Evolutionary conservation across 139 green algal genomes (phyloP), one percentile per base, ranked within the genome.

Genomic region (Chloropicon primus): DNA sequence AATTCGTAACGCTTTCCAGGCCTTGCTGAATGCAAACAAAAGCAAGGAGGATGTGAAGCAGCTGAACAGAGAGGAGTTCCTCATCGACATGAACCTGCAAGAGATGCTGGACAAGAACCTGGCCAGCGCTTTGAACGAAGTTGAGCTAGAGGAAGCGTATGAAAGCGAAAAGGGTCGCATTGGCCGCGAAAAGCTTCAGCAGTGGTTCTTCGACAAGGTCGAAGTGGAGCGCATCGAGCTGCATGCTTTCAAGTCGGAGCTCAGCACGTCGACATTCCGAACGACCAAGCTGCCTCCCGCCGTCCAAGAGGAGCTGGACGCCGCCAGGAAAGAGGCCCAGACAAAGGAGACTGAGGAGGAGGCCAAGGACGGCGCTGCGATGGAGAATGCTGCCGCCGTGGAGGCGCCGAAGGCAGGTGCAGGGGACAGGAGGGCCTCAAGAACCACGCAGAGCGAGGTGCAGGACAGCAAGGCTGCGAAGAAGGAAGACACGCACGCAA

Each of bases 191-290:
- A 93, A 93, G 82, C 78, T 94, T 21, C 79, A 85, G 23, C n/a
- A 73, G 80, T 74, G 80, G 71, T 93, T 90, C 83, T 79, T 93
- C 28, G 88, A 90, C 41, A 23, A 81, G 21, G 54, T 82, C 2
- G 87, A 91, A 78, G 82, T 88, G 2, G 84, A 92, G 82, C 80
- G 85, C 54, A 85, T 88, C 27, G 86, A 87, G 78, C 80, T 91
- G 29, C 77, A 86, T 72, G 84, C 79, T 0, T 80, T 92, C 41
- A 74, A 25, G 28, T 76, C n/a, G 2, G 23, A 24, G 0, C 22
- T 0, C 29, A 81, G 73, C 74, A 79, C 54, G 76, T 75, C 87
- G 5, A 85, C 87, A 53, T 89, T 91, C 79, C 82, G 85, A 24
- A 87, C 82, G 24, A 78, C 80, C 21, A 78, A 77, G 28, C 79